Evolutionary conservation across 495 filamentous ascomycete genomes (phyloP), one percentile per base, ranked within the genome.

Genomic region (Aspergillus avenaceus): DNA sequence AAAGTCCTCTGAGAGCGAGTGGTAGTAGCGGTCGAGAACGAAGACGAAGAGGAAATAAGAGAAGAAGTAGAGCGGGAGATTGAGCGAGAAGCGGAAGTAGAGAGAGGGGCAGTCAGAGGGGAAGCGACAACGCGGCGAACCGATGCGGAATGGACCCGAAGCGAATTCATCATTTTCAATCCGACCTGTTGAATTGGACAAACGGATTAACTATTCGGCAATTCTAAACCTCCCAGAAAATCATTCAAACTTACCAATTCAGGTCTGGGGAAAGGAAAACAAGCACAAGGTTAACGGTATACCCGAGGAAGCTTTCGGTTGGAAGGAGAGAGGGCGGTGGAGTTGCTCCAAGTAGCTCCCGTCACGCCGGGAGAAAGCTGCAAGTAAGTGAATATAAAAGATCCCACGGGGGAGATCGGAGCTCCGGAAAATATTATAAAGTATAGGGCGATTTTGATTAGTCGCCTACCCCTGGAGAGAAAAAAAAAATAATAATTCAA

Each of bases 111-210:
- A 55, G 59, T 45, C 41, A 60, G 56, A 63, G 69, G 67, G 64
- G 67, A 62, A 53, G 59, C 54, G 42, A 65, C 51, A 47, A 64
- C 56, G 53, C 65, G 69, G 54, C 65, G 65, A 58, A 69, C 69
- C 57, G 68, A 63, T 59, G 70, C 67, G 70, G 70, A 72, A 66
- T 58, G 66, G 63, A 67, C 63, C 64, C 70, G 70, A 63, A 66
- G 62, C 21, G 68, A 55, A 53, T 63, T 64, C 65, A 71, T 71
- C 45, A 51, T 67, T 45, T 40, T 42, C n/a, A 25, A 23, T 50
- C 27, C 18, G 51, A 38, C 44, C 27, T 31, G 46, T 44, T 44
- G 26, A 14, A 37, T 42, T 46, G 43, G 32, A 24, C 51, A 55
- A 37, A 34, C 51, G 58, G 58, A 53, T 56, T 53, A 54, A 48